Evolutionary conservation across 495 filamentous ascomycete species (phyloP), one percentile per base, ranked within the genome.

Genomic region (Xylaria nigripes): DNA sequence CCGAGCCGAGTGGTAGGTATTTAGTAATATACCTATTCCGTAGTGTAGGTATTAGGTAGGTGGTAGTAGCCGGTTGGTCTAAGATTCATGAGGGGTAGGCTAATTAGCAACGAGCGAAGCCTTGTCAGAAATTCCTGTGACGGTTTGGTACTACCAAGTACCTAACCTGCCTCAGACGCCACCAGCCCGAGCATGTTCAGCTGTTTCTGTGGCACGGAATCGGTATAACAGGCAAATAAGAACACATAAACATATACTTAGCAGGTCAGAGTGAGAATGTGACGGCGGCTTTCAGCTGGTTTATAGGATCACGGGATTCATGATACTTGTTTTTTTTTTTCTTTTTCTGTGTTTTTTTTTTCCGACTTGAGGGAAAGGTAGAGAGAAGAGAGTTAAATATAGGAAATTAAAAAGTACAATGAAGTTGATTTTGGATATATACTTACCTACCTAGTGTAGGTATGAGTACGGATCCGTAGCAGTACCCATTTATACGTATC

Each of bases 131-230:
- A 32, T 54, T 48, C 18, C 21, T 41, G 46, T 44, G 51, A 44
- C 27, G 22, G 46, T 47, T 30, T 54, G 36, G 36, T 36, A 36
- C 32, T n/a, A n/a, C n/a, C n/a, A n/a, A 3, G 32, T 16, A 18
- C n/a, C 15, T 22, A 19, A 1, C 51, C 40, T 32, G 44, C 19
- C 34, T 32, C 16, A 12, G 44, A 41, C 51, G 45, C 51, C 51
- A 54, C 52, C 42, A 19, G 25, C n/a, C 15, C 19, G 32, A 55
- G 45, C 45, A 48, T 15, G 10, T 43, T 55, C 52, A 48, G 52
- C 52, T 43, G 52, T 43, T 48, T 34, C 40, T 48, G 27, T 38
- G 27, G n/a, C n/a, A n/a, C n/a, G n/a, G n/a, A n/a, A n/a, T n/a
- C n/a, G n/a, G n/a, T n/a, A n/a, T 9, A 23, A 25, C 3, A 48